Evolutionary conservation across 106 monocot genomes (phyloP).

Genomic region (Agapanthus africanus): DNA sequence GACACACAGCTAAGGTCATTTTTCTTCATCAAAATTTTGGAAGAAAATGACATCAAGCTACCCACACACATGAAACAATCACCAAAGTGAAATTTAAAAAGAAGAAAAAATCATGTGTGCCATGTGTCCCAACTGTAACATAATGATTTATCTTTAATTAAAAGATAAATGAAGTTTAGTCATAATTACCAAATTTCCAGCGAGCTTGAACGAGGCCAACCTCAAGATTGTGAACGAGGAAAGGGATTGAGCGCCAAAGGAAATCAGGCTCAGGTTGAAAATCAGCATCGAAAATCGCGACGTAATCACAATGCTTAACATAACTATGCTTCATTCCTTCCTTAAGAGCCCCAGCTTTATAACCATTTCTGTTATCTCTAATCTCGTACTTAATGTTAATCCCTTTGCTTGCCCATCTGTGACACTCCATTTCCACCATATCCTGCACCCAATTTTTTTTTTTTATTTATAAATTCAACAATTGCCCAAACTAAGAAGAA

Average conservation of each 20-base stretch:
- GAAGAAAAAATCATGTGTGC: too few species aligned
- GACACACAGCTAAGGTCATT: too few species aligned
- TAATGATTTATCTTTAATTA: too few species aligned
- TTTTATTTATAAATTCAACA: too few species aligned
- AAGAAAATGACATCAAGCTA: too few species aligned
- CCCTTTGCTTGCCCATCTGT: slow-evolving; percentile 36
- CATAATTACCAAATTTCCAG: slow-evolving; percentile 44
- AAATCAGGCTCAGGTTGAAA: slow-evolving; percentile 53
- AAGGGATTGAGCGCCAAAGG: slow-evolving; percentile 35
- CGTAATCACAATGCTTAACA: slow-evolving; percentile 35
- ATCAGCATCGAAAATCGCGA: slow-evolving; percentile 48
- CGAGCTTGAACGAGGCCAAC: slow-evolving; percentile 46
- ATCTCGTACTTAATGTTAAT: slow-evolving; percentile 49
- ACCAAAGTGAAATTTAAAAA: too few species aligned
- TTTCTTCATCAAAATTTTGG: too few species aligned
- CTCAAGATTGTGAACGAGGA: slow-evolving; percentile 38
- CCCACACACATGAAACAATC: too few species aligned
- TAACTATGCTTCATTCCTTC: slow-evolving; percentile 58
- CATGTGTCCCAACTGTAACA: too few species aligned
- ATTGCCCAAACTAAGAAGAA: too few species aligned
- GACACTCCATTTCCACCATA: slow-evolving; percentile 37
- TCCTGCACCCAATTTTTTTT: too few species aligned
- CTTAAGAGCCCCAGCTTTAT: slow-evolving; percentile 44
- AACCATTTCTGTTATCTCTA: slow-evolving; percentile 39
- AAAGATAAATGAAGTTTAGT: too few species aligned